Conservation (phyloP, 345 rosid species). For the Eucalyptus tenuipes region DNA sequence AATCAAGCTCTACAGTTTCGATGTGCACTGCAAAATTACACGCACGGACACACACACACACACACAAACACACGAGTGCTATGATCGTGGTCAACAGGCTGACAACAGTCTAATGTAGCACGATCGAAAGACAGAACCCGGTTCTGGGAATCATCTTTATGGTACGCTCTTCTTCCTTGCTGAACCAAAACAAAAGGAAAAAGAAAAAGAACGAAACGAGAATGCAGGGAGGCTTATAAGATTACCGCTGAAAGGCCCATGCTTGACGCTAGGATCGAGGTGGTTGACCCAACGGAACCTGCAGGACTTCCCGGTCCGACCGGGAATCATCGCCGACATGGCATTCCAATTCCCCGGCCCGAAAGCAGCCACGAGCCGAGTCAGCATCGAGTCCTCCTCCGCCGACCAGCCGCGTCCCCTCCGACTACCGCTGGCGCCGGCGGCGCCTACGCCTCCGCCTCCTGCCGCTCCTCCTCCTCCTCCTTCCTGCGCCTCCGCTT, state of each 20-base stretch:
- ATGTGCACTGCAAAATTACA: background rate
- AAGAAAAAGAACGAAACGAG: too few relatives aligned
- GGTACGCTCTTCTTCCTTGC: background rate
- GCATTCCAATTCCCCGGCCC: conserved; percentile 57
- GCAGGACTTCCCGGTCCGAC: conserved; percentile 77
- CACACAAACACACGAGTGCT: background rate
- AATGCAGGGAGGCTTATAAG: background rate
- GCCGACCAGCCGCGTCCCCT: conserved; percentile 45
- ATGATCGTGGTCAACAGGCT: background rate
- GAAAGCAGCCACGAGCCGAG: conserved; percentile 25
- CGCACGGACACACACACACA: background rate
- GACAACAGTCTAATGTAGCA: background rate
- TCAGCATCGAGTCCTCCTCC: conserved; percentile 39
- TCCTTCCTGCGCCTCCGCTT: background rate
- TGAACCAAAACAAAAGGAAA: background rate
- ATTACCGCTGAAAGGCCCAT: conserved; percentile 66
- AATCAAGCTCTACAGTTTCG: background rate
- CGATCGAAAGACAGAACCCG: background rate
- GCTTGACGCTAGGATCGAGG: conserved; percentile 66
- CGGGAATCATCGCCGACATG: conserved; percentile 56
- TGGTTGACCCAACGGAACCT: conserved; percentile 93
- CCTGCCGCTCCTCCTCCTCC: background rate
- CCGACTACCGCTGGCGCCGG: background rate
- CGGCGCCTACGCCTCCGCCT: too few relatives aligned
- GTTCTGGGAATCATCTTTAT: background rate